Percentiles rank a stretch among this genome's conserved stretches.
These are phyloP conservation scores for Macroventuria anomochaeta DNA, from an alignment of 2,329 filamentous ascomycete genomes.

Conservation along the genomic window DNA sequence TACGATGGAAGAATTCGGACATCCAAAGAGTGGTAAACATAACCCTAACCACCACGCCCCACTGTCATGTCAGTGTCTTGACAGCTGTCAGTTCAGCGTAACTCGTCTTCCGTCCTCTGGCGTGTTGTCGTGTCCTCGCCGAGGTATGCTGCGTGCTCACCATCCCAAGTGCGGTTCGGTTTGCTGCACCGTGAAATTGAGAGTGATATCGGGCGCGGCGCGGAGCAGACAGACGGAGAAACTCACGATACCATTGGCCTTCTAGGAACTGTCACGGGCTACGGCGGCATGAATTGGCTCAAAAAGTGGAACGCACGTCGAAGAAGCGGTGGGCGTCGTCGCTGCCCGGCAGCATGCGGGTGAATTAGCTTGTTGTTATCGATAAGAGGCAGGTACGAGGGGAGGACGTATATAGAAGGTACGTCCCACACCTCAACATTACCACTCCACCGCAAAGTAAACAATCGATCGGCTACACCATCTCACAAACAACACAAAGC, in stretches of 20 bases:
- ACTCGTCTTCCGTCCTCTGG: neutral
- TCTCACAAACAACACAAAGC: conserved; percentile 12
- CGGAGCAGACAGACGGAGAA: conserved; percentile 8
- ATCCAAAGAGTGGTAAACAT: neutral
- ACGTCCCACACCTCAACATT: conserved; percentile 6
- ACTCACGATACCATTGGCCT: conserved; percentile 33
- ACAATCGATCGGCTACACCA: conserved; percentile 9
- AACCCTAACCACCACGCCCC: conserved; percentile 4
- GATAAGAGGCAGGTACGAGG: conserved; percentile 27
- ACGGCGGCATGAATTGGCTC: conserved; percentile 27
- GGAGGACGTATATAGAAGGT: conserved; percentile 27
- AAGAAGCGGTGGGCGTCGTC: conserved; percentile 42
- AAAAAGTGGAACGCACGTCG: conserved; percentile 34
- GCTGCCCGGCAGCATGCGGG: conserved; percentile 38
- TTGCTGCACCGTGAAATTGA: conserved; percentile 30
- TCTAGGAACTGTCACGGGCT: conserved; percentile 20
- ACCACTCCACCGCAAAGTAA: conserved; percentile 19
- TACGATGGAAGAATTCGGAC: conserved; percentile 8
- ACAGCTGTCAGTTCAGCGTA: conserved; percentile 18
- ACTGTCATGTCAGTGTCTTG: conserved; percentile 12
- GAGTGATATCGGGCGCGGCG: conserved; percentile 31
- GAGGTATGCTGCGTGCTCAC: conserved; percentile 21
- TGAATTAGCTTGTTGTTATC: conserved; percentile 25
- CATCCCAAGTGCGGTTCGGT: conserved; percentile 27
- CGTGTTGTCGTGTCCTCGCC: conserved; percentile 16